A percentile compares a stretch with the other conserved stretches of the same genome.
phyloP scores from a whole-genome alignment of 2,329 filamentous ascomycete genomes.

The Penicillium sp. region DNA sequence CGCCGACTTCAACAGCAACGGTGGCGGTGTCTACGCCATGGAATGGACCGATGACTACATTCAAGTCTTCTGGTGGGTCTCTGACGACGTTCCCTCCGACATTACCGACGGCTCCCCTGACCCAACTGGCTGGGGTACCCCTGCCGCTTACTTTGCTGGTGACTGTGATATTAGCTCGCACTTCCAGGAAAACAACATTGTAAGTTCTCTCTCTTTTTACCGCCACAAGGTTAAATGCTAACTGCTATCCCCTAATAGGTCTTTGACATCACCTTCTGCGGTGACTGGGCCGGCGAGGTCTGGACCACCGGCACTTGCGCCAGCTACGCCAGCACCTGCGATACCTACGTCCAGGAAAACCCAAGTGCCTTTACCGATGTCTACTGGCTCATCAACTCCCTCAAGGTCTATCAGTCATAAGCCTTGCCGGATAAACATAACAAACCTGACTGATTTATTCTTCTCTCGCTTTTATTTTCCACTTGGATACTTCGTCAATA shows the following conservation, averaged over 20 bases:
- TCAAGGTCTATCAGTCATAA: slow-evolving; percentile 58
- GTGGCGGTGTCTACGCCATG: slow-evolving; percentile 68
- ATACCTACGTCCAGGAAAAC: slow-evolving; percentile 67
- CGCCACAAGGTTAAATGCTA: neutral
- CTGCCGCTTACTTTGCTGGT: slow-evolving; percentile 64
- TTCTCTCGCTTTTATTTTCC: neutral
- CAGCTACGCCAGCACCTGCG: slow-evolving; percentile 60
- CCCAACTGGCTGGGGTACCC: slow-evolving; percentile 64
- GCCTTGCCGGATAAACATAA: neutral
- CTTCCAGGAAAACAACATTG: slow-evolving; percentile 70
- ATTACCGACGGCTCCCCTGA: slow-evolving; percentile 58
- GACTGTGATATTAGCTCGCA: slow-evolving; percentile 67
- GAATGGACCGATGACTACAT: slow-evolving; percentile 73
- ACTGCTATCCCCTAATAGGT: slow-evolving; percentile 24
- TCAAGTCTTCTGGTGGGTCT: slow-evolving; percentile 75
- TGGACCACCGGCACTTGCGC: slow-evolving; percentile 62
- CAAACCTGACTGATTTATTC: neutral
- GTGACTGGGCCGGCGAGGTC: slow-evolving; percentile 74
- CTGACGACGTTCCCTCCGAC: slow-evolving; percentile 64
- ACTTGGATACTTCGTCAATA: neutral
- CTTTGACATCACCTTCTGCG: slow-evolving; percentile 79
- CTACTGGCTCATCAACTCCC: slow-evolving; percentile 72
- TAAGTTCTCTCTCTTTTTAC: slow-evolving; percentile 16
- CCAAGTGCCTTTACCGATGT: slow-evolving; percentile 66
- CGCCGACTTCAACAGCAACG: slow-evolving; percentile 51